Percentiles rank a stretch among this genome's conserved stretches.
phyloP scores from a whole-genome alignment of 129 eudicot species.

The Centaurea solstitialis region DNA sequence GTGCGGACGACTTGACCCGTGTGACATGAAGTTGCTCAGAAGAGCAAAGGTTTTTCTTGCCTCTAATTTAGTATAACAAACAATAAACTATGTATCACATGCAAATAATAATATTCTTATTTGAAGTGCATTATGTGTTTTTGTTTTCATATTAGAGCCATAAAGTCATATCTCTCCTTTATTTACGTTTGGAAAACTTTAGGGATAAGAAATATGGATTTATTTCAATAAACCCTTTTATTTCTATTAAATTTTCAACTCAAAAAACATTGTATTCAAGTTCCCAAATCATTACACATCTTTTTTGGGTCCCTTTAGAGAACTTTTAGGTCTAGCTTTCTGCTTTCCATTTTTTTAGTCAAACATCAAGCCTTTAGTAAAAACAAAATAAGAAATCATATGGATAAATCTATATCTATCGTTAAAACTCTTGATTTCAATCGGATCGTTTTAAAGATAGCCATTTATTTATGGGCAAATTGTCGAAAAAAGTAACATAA shows the following conservation, averaged over 20 bases:
- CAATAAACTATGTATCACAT: too few relatives aligned
- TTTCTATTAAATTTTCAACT: neutral
- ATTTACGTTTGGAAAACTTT: too few relatives aligned
- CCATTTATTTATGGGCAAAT: neutral
- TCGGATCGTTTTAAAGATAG: neutral
- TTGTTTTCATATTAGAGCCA: too few relatives aligned
- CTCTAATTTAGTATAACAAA: too few relatives aligned
- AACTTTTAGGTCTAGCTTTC: neutral
- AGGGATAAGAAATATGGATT: too few relatives aligned
- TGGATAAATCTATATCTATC: neutral
- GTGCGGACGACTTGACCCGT: too few relatives aligned
- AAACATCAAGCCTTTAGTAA: neutral
- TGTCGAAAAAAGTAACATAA: too few relatives aligned
- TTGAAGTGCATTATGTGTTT: too few relatives aligned
- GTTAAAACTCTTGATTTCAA: neutral
- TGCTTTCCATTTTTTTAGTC: neutral
- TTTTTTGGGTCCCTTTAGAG: neutral
- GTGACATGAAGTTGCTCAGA: too few relatives aligned
- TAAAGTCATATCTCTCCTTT: too few relatives aligned
- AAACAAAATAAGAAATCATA: neutral
- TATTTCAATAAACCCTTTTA: neutral
- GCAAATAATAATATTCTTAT: too few relatives aligned
- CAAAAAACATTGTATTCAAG: conserved; percentile 21
- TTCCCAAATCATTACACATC: conserved; percentile 19
- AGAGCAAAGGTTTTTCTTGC: too few relatives aligned